Percentiles rank a stretch among this genome's conserved stretches.
Evolutionary conservation across 768 basidiomycete genomes (phyloP).

Genomic region (Xanthoconium stramineum): DNA sequence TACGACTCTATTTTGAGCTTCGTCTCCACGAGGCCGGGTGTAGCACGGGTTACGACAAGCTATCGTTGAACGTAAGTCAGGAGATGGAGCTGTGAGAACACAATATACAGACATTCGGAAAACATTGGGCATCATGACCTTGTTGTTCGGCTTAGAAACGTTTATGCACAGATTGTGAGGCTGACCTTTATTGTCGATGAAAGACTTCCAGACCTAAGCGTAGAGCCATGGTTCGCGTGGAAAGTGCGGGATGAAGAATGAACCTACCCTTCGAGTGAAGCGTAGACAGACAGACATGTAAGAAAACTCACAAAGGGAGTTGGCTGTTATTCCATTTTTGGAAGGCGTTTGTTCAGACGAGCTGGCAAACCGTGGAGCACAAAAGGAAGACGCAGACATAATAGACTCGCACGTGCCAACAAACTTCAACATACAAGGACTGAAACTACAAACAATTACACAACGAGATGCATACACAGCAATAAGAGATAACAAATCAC

Average conservation of each 20-base stretch:
- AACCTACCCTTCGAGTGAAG: constrained; percentile 59
- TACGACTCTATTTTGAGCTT: constrained; percentile 72
- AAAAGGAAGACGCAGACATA: too few relatives aligned
- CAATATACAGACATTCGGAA: constrained; percentile 59
- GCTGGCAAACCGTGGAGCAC: too few relatives aligned
- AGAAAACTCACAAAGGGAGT: neutral
- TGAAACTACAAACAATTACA: too few relatives aligned
- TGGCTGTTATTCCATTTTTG: neutral
- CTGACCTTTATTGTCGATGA: constrained; percentile 69
- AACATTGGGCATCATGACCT: constrained; percentile 81
- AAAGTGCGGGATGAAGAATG: neutral
- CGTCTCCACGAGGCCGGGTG: constrained; percentile 68
- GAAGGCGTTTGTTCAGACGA: constrained; percentile 31
- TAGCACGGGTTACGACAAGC: constrained; percentile 62
- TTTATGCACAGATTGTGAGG: neutral
- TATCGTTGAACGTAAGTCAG: constrained; percentile 26
- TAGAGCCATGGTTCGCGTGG: neutral
- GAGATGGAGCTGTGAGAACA: neutral
- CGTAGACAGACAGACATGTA: constrained; percentile 66
- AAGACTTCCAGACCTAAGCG: constrained; percentile 72
- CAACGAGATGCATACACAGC: too few relatives aligned
- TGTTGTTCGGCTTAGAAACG: constrained; percentile 11
- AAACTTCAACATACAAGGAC: too few relatives aligned
- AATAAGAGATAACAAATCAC: too few relatives aligned
- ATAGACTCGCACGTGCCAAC: too few relatives aligned